Evolutionary conservation across 2,329 filamentous ascomycete genomes (phyloP).

Genomic region (Diaporthe ampelina): DNA sequence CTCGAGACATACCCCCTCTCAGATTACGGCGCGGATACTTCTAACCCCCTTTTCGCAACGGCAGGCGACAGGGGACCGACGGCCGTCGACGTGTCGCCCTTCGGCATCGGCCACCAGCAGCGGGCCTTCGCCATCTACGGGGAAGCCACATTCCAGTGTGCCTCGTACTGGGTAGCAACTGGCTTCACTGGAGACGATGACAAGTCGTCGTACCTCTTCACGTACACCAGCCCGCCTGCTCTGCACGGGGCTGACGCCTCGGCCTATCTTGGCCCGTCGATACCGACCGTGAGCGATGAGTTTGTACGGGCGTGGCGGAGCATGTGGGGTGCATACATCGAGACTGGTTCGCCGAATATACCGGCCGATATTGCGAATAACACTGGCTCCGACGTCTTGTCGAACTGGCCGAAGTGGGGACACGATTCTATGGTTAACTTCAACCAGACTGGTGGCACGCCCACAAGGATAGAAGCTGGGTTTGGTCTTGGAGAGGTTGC

Average conservation of each 20-base stretch:
- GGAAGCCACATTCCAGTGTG: background rate
- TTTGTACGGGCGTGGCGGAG: constrained; percentile 1
- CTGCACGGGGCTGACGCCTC: background rate
- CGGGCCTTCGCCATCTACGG: constrained; percentile 17
- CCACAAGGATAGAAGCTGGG: background rate
- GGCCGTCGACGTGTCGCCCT: constrained; percentile 12
- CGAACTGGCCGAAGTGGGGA: constrained; percentile 16
- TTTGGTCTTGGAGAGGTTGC: background rate
- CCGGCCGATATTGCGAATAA: constrained; percentile 1
- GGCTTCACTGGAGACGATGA: background rate
- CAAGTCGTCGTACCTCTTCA: constrained; percentile 27
- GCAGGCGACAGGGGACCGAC: constrained; percentile 16
- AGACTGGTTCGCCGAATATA: constrained; percentile 1
- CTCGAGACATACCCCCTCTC: constrained; percentile 20
- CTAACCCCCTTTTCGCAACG: constrained; percentile 13
- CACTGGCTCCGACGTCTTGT: background rate
- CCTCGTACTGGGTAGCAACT: constrained; percentile 9
- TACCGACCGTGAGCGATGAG: background rate
- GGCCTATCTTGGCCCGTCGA: constrained; percentile 1
- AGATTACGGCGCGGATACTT: background rate
- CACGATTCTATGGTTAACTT: background rate
- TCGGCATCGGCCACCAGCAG: constrained; percentile 8
- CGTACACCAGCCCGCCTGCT: constrained; percentile 14
- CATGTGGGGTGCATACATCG: constrained; percentile 8
- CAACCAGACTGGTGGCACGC: constrained; percentile 13